Evolutionary conservation across 2,329 filamentous ascomycete species (phyloP).

Genomic region (Xylaria polymorpha): DNA sequence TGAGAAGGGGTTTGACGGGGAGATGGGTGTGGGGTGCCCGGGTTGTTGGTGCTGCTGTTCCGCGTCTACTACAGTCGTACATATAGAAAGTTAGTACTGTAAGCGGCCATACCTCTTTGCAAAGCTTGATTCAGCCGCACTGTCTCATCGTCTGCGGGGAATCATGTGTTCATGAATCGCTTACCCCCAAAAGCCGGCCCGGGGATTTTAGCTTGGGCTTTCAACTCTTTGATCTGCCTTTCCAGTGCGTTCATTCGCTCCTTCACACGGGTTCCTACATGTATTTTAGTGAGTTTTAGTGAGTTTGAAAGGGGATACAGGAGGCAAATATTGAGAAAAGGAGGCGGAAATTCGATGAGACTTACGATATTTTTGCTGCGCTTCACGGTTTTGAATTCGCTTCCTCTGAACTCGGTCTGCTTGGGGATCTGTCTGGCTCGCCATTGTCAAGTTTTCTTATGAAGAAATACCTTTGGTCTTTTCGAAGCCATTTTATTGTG

Average conservation of each 20-base stretch:
- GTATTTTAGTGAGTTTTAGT: not conserved
- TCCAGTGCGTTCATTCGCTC: conserved; percentile 23
- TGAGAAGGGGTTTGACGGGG: conserved; percentile 7
- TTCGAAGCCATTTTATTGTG: not conserved
- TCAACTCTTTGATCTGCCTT: conserved; percentile 19
- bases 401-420: conserved; percentile 6
- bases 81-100: not conserved
- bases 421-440: conserved; percentile 3
- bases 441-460: conserved; percentile 6
- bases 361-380: conserved; percentile 23
- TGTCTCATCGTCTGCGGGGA: not conserved
- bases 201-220: conserved; percentile 11
- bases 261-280: conserved; percentile 20
- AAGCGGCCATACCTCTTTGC: not conserved
- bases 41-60: conserved; percentile 12
- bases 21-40: not conserved
- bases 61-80: not conserved
- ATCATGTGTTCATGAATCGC: not conserved
- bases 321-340: not conserved
- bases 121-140: conserved; percentile 3
- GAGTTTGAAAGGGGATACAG: not conserved
- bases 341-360: not conserved
- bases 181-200: conserved; percentile 9
- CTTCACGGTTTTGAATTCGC: conserved; percentile 20
- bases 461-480: not conserved